Evolutionary conservation across 2,329 filamentous ascomycete genomes (phyloP).

Genomic region (Alternaria sp.): DNA sequence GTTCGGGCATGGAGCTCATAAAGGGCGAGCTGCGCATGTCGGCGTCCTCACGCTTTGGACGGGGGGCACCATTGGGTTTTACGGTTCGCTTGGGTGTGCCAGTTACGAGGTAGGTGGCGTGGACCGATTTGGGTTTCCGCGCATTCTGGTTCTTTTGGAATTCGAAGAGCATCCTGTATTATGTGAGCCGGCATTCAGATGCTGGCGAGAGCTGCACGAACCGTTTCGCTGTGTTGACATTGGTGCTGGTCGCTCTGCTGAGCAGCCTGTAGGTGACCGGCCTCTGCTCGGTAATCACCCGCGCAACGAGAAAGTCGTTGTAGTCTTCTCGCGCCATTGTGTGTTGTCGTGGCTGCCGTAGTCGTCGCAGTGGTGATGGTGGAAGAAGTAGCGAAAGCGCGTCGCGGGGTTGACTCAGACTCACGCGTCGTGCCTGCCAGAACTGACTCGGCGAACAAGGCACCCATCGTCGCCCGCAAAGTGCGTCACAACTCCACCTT

Average conservation of each 20-base stretch:
- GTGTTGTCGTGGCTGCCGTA: neutral
- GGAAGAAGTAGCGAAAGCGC: slow-evolving; percentile 16
- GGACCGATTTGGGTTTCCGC: slow-evolving; percentile 74
- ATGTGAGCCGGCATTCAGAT: slow-evolving; percentile 20
- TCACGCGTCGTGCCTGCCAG: slow-evolving; percentile 33
- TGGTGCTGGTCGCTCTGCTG: slow-evolving; percentile 80
- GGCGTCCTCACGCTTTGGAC: slow-evolving; percentile 67
- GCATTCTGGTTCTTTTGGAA: slow-evolving; percentile 81
- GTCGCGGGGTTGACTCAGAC: slow-evolving; percentile 34
- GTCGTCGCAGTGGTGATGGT: neutral
- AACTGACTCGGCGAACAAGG: slow-evolving; percentile 36
- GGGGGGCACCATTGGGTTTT: slow-evolving; percentile 48
- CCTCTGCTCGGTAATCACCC: slow-evolving; percentile 76
- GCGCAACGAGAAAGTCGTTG: slow-evolving; percentile 74
- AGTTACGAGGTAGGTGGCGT: slow-evolving; percentile 90
- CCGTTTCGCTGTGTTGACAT: slow-evolving; percentile 90
- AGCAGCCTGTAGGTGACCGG: slow-evolving; percentile 85
- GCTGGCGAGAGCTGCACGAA: slow-evolving; percentile 51
- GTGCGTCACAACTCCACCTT: slow-evolving; percentile 1
- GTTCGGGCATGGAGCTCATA: slow-evolving; percentile 69
- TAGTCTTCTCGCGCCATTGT: slow-evolving; percentile 64
- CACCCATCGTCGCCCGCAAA: neutral
- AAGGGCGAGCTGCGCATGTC: slow-evolving; percentile 70
- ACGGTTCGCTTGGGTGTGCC: slow-evolving; percentile 63
- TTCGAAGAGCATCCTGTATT: slow-evolving; percentile 78